These are phyloP conservation scores for Lasiosphaeria ovina DNA, from an alignment of 495 filamentous ascomycete species.

Conservation along the genomic window DNA sequence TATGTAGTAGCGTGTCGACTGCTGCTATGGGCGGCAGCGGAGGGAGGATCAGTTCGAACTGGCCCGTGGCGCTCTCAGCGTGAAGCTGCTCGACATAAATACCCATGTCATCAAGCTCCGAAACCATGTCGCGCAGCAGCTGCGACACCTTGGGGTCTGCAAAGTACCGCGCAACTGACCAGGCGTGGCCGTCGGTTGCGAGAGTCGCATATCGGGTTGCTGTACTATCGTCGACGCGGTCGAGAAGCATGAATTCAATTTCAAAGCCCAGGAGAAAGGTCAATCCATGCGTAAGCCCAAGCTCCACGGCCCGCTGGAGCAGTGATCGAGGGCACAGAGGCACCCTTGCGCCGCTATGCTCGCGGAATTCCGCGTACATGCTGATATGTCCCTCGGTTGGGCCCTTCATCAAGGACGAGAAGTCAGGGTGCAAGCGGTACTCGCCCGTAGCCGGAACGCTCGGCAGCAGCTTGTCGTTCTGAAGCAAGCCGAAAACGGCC, in stretches of 20 bases:
- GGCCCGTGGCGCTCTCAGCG: conserved; percentile 68
- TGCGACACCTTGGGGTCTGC: conserved; percentile 53
- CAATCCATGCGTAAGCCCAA: conserved; percentile 44
- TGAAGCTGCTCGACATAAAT: conserved; percentile 76
- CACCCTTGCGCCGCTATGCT: conserved; percentile 44
- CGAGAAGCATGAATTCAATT: conserved; percentile 75
- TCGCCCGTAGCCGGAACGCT: conserved; percentile 52
- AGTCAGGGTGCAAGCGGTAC: conserved; percentile 60
- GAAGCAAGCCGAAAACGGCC: conserved; percentile 57
- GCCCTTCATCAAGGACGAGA: conserved; percentile 56
- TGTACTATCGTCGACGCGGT: conserved; percentile 31
- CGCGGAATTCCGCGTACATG: conserved; percentile 59
- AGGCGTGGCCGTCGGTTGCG: conserved; percentile 56
- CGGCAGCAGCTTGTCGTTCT: conserved; percentile 50
- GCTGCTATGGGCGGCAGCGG: conserved; percentile 63
- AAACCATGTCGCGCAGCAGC: conserved; percentile 62
- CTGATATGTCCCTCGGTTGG: conserved; percentile 54
- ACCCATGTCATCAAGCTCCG: conserved; percentile 54
- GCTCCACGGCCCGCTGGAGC: conserved; percentile 51
- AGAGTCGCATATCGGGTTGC: conserved; percentile 30
- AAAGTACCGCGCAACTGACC: conserved; percentile 58
- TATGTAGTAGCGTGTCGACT: conserved; percentile 69
- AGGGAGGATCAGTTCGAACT: conserved; percentile 78
- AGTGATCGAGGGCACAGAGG: conserved; percentile 58
- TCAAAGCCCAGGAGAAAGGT: conserved; percentile 73